Conservation (phyloP, 2,329 filamentous ascomycete genomes). For the Aspergillus unguis region DNA sequence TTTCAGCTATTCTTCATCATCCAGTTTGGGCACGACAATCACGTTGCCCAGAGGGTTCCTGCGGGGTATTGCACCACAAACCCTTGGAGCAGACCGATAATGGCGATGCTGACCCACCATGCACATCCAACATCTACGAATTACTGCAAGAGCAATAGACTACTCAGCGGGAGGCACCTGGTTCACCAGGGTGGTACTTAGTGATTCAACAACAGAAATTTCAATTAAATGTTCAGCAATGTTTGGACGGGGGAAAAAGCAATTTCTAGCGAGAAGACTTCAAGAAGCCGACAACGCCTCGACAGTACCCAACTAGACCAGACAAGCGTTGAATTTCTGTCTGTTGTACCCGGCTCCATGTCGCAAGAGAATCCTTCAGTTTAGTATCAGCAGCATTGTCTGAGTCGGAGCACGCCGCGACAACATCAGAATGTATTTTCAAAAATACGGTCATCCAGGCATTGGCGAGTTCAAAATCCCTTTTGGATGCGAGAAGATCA, state of each 20-base stretch:
- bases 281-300: slow-evolving; percentile 79
- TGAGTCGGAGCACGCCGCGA: slow-evolving; percentile 46
- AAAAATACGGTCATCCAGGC: slow-evolving; percentile 98
- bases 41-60: background rate
- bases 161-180: background rate
- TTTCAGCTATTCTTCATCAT: slow-evolving; percentile 8
- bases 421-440: slow-evolving; percentile 66
- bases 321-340: slow-evolving; percentile 68
- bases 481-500: slow-evolving; percentile 61
- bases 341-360: slow-evolving; percentile 72
- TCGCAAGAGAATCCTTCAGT: slow-evolving; percentile 58
- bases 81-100: background rate
- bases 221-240: background rate
- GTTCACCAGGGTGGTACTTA: background rate
- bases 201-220: background rate
- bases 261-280: slow-evolving; percentile 51
- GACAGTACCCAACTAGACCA: slow-evolving; percentile 78
- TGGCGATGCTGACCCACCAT: background rate
- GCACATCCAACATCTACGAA: slow-evolving; percentile 14
- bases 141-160: slow-evolving; percentile 10
- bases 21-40: background rate
- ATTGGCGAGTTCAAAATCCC: slow-evolving; percentile 90
- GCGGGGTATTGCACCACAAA: background rate
- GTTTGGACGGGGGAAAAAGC: background rate
- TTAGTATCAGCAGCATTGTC: slow-evolving; percentile 43